Conservation (phyloP, 768 basidiomycete species). For the Leccinum incarnatum region DNA sequence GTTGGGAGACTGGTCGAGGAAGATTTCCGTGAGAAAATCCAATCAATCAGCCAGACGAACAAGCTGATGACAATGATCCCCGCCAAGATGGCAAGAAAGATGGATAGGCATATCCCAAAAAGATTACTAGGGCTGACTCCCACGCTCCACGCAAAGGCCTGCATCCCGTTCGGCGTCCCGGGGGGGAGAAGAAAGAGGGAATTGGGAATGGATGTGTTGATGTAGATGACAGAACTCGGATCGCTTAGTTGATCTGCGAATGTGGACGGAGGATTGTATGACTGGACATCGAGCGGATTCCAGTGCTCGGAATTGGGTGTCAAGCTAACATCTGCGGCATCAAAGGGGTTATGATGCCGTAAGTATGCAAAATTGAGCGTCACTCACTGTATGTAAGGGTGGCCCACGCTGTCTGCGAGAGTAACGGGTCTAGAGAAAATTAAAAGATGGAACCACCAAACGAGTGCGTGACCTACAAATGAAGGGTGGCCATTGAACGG, state of each 20-base stretch:
- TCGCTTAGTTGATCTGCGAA: constrained; percentile 76
- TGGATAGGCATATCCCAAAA: constrained; percentile 74
- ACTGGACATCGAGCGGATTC: constrained; percentile 58
- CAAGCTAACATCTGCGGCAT: constrained; percentile 66
- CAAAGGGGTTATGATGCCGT: constrained; percentile 8
- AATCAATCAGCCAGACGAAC: constrained; percentile 72
- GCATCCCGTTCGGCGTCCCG: constrained; percentile 61
- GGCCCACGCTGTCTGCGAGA: constrained; percentile 88
- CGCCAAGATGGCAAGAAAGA: constrained; percentile 80
- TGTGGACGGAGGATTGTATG: constrained; percentile 62
- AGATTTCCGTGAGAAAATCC: constrained; percentile 35
- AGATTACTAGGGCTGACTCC: constrained; percentile 82
- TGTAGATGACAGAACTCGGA: constrained; percentile 69
- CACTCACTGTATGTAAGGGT: constrained; percentile 68
- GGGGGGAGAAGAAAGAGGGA: constrained; percentile 67
- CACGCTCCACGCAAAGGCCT: constrained; percentile 79
- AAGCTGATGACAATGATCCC: constrained; percentile 68
- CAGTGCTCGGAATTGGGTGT: constrained; percentile 55
- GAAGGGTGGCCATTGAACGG: constrained; percentile 93
- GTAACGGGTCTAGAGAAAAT: constrained; percentile 69
- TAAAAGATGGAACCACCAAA: constrained; percentile 13
- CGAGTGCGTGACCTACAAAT: constrained; percentile 57
- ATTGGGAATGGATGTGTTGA: constrained; percentile 68
- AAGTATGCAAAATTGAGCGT: constrained; percentile 8
- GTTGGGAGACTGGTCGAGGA: constrained; percentile 16